These are phyloP conservation scores for Paramecium biaurelia DNA, from an alignment of 73 alveolate species.

Conservation along the genomic window DNA sequence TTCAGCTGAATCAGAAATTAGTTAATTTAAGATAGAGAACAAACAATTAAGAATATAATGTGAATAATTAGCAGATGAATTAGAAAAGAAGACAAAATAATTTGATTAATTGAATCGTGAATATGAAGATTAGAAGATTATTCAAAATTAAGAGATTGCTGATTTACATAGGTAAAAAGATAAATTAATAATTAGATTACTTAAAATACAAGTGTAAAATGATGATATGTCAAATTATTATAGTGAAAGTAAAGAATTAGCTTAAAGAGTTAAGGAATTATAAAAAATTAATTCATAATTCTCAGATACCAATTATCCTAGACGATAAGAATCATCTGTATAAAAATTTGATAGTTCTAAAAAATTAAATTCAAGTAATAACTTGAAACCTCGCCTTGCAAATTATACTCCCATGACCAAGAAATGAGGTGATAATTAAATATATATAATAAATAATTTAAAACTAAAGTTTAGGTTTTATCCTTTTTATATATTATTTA, in stretches of 20 bases:
- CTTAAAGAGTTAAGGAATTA: conserved; percentile 17
- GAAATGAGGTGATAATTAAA: not conserved
- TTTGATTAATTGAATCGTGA: not conserved
- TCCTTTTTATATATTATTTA: no score
- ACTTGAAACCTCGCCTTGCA: not conserved
- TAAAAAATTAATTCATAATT: conserved; percentile 16
- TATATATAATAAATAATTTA: not conserved
- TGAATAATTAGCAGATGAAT: conserved; percentile 48
- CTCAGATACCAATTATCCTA: not conserved
- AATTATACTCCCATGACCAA: conserved; percentile 1
- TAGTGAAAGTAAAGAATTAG: conserved; percentile 24
- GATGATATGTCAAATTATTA: not conserved
- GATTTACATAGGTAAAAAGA: conserved; percentile 2
- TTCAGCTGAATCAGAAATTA: conserved; percentile 33
- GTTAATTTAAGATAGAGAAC: conserved; percentile 1
- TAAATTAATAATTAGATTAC: not conserved
- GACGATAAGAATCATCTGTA: not conserved
- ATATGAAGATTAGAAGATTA: not conserved
- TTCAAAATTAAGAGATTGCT: conserved; percentile 35
- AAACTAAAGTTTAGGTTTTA: not conserved
- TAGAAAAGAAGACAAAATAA: conserved; percentile 12
- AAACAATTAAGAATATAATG: conserved; percentile 21
- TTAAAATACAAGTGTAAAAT: not conserved
- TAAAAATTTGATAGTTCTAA: not conserved
- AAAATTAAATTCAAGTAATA: not conserved